Base-by-base conservation (phyloP, 163 green algal species). In the Chlorella variabilis region DNA sequence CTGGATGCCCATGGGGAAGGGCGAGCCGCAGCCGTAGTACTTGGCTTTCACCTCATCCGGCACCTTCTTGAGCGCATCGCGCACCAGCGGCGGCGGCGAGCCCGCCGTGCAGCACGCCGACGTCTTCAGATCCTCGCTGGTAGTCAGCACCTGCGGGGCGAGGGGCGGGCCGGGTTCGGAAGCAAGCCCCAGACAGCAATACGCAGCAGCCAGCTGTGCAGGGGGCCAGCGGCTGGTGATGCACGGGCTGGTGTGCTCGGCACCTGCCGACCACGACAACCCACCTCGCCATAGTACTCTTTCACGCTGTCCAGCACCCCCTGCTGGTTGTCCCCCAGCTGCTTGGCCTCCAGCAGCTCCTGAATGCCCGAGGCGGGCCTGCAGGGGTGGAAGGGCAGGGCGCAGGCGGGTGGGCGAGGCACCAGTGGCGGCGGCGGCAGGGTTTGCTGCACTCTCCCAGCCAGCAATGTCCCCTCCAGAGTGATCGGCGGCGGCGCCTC, bases 11-110 rank as follows among this genome's bases (percentile, higher is more conserved):
- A 92, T 77, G 2, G 96, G 96, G 31, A 98, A 85, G 36, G 94
- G 95, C 1, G 90, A 91, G 51, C 96, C 96, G 77, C 96, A 99
- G 56, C 96, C 96, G 78, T 99, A 99, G 77, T 96, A 98, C 84
- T 94, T 96, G n/a, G 90, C 84, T 18, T 92, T 68, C 41, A 99
- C 93, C 71, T 97, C 94, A 2, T 91, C 68, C 0, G 96, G 96
- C 15, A 99, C 75, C 25, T 78, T 39, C 4, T 61, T 67, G 31
- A 98, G 75, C 1, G 93, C 63, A 0, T 87, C 70, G 0, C 78
- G 59, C 21, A 98, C 80, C 3, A 83, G 51, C 1, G 73, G 58
- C 45, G 90, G 86, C 0, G 93, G 93, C 1, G 88, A 33, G 38
- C 90, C 93, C 7, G 86, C 89, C 9, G 93, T 91, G 31, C 85